Conservation (phyloP, 306 rosid species). For the Arachis stenosperma region DNA sequence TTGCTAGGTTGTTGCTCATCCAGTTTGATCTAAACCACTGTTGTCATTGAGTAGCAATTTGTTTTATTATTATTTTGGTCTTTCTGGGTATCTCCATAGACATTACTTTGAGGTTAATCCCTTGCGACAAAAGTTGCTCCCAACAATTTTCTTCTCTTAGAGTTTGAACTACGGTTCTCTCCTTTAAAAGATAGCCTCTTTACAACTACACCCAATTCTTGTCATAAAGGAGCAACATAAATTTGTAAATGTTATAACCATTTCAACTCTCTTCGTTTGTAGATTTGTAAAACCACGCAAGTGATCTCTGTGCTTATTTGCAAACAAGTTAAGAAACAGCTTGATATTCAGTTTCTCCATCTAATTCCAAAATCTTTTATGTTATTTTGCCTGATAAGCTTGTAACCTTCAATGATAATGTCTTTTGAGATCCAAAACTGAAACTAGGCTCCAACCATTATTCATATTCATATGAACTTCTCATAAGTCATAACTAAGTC, state of each 20-base stretch:
- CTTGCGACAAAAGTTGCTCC: too few species aligned
- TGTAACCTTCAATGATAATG: background rate
- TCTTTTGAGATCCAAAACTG: slow-evolving; percentile 5
- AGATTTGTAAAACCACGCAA: slow-evolving; percentile 7
- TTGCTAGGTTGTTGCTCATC: background rate
- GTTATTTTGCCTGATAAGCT: slow-evolving; percentile 19
- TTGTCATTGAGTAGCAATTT: background rate
- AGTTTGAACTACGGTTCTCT: too few species aligned
- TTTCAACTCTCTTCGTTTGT: background rate
- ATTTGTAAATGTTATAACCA: background rate
- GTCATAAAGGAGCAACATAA: background rate
- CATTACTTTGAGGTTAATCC: too few species aligned
- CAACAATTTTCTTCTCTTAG: too few species aligned
- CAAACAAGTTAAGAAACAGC: background rate
- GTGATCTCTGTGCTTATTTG: slow-evolving; percentile 1
- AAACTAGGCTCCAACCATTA: slow-evolving; percentile 26
- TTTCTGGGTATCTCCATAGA: too few species aligned
- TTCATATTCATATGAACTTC: background rate
- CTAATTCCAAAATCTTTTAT: background rate
- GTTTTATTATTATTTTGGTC: too few species aligned
- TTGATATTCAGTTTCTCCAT: slow-evolving; percentile 13
- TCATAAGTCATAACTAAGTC: background rate
- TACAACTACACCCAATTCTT: too few species aligned
- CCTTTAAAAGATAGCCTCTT: too few species aligned
- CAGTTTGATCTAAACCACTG: slow-evolving; percentile 15